Base-by-base conservation (phyloP, 805 yeast genomes). In the Candida boleticola region DNA sequence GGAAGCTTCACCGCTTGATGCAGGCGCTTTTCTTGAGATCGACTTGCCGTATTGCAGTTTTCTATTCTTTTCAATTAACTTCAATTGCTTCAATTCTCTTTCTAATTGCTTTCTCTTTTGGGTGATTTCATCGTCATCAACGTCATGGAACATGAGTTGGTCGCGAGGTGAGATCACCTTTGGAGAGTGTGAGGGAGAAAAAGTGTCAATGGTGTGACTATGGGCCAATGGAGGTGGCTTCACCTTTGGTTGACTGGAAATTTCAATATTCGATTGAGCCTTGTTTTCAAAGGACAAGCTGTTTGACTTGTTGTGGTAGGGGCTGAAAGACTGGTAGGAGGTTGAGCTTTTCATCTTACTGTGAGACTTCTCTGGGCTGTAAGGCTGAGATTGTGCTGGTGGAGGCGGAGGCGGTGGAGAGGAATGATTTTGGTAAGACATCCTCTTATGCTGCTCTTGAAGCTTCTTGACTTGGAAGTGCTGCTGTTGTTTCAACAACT, bases 51-150 rank as follows among this genome's bases (percentile, higher is more conserved):
- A 37, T 29, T 37, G 44, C 26, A 39, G 46, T 35, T 36, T 25
- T 19, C 49, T 52, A 5, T 42, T 36, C 13, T 44, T 53, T 44
- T 66, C 69, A 49, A 66, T 52, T 22, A 57, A 53, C 36, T 55
- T 60, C 43, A 66, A 54, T 27, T 61, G 63, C 29, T 60, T 58
- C 34, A 70, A 54, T 47, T 68, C 74, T 49, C 60, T 37, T 46
- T 70, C 74, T 37, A 70, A 58, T 49, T 65, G 71, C 32, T 63
- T 69, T 42, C 64, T 60, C 48, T 64, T 67, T 30, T 51, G 50
- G 2, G 62, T 54, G 26, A 69, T 57, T 30, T 64, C 71, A 34
- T 63, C 62, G 18, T 52, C 51, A 16, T 55, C 59, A 35, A 46
- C 46, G 33, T 25, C 30, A 33, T 37, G 42, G 6, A 20, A 33